phyloP scores from a whole-genome alignment of 768 basidiomycete species.

The Lyophyllum decastes region DNA sequence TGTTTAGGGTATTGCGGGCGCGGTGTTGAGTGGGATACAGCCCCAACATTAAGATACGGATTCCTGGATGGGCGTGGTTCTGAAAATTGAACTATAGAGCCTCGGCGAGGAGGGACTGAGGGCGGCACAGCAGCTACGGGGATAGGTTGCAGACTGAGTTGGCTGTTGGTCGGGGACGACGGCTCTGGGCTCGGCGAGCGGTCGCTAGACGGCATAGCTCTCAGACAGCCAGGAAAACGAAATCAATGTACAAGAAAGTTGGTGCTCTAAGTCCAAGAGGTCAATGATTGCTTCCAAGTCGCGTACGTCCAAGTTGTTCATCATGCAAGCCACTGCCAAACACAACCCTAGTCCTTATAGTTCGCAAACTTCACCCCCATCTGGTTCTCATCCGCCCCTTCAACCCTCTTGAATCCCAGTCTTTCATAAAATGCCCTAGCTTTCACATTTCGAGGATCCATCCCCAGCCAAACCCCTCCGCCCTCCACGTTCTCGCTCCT shows the following conservation, averaged over 20 bases:
- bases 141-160: not conserved
- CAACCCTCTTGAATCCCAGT: conserved; percentile 61
- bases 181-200: not conserved
- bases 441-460: conserved; percentile 62
- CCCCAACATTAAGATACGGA: conserved; percentile 3
- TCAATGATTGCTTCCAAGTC: conserved; percentile 2
- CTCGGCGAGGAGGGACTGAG: conserved; percentile 1
- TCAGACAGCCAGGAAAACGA: not conserved
- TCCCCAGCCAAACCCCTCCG: conserved; percentile 64
- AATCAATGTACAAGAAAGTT: not conserved
- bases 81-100: not conserved
- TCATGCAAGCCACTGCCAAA: conserved; percentile 8
- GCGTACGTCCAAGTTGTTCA: conserved; percentile 6
- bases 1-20: conserved; percentile 10
- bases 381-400: conserved; percentile 48
- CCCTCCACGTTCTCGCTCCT: conserved; percentile 41
- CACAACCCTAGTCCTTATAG: conserved; percentile 18
- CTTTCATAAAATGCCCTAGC: conserved; percentile 64
- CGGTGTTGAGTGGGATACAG: conserved; percentile 13
- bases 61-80: conserved; percentile 2
- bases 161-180: not conserved
- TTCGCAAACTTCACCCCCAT: conserved; percentile 58
- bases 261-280: not conserved
- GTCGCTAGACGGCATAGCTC: conserved; percentile 8
- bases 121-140: not conserved